Percentiles rank a stretch among this genome's conserved stretches.
Conservation (phyloP, 768 basidiomycete species). For the Tulasnella sp. region DNA sequence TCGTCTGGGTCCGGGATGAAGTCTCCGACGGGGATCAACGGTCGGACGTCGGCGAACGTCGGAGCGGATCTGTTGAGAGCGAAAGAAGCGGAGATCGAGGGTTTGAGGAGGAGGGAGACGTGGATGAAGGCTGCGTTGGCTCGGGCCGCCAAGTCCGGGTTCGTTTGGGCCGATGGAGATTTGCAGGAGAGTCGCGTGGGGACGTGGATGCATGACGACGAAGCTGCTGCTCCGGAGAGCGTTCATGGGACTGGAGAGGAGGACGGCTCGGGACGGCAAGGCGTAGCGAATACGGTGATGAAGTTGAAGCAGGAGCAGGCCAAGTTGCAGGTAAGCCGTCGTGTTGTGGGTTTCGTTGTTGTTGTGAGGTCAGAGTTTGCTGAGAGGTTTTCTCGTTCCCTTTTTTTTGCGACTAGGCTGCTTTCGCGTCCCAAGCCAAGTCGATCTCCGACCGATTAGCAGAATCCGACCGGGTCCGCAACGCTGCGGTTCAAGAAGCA, state of each 20-base stretch:
- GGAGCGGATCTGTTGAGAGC: slow-evolving; percentile 43
- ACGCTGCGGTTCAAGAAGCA: slow-evolving; percentile 80
- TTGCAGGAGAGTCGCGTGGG: slow-evolving; percentile 37
- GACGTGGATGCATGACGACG: slow-evolving; percentile 8
- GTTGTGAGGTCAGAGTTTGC: background rate
- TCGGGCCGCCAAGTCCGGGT: slow-evolving; percentile 69
- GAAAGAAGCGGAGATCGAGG: slow-evolving; percentile 73
- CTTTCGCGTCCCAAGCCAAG: slow-evolving; percentile 62
- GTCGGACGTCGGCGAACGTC: slow-evolving; percentile 48
- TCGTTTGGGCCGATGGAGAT: slow-evolving; percentile 43
- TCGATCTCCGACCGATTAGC: slow-evolving; percentile 63
- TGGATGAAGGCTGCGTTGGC: slow-evolving; percentile 79
- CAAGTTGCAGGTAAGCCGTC: slow-evolving; percentile 60
- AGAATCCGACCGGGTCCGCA: slow-evolving; percentile 66
- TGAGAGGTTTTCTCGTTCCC: background rate
- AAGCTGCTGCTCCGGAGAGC: slow-evolving; percentile 24
- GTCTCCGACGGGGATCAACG: slow-evolving; percentile 25
- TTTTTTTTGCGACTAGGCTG: slow-evolving; percentile 40
- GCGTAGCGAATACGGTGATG: slow-evolving; percentile 58
- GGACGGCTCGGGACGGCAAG: slow-evolving; percentile 31
- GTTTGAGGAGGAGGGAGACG: slow-evolving; percentile 57
- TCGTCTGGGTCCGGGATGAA: slow-evolving; percentile 20
- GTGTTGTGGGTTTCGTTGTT: slow-evolving; percentile 9
- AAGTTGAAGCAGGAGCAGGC: slow-evolving; percentile 83
- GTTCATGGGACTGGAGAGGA: slow-evolving; percentile 24